Evolutionary conservation across 2,329 filamentous ascomycete species (phyloP), one percentile per base, ranked within the genome.

Genomic region (Mycocentrospora acerina): DNA sequence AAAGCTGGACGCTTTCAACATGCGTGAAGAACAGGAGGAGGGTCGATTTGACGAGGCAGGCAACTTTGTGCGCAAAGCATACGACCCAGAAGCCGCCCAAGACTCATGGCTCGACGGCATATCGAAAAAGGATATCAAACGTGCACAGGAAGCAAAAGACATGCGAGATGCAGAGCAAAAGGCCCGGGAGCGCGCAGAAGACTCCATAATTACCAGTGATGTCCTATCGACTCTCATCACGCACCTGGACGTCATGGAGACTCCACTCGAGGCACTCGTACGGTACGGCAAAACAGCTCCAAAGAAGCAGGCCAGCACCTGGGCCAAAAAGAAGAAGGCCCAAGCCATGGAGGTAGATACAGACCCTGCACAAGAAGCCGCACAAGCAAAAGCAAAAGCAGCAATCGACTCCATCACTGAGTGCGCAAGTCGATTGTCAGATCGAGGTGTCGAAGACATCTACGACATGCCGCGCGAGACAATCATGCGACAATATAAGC

Each of bases 1-100:
- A 2, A 88, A 93, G 64, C 78, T 98, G 5, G 93, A 97, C 66
- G 91, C 91, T 3, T 98, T 98, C 77, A 97, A 98, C 62, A 87
- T 98, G 77, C 83, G 81, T 42, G 74, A 80, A 10, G 93, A 98
- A 67, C 84, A 94, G 65, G 90, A 97, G 60, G 91, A 97, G 54
- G 93, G 93, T 1, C 79, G 83, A 9, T 98, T 96, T 58, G 93
- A 98, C 63, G 86, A 93, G 54, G 74, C 83, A 1, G 91, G 91
- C 8, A 98, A 97, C 66, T 98, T 83, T 64, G 82, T 98, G 29
- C 82, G 93, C 40, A 94, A 94, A 67, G 90, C 90, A 0, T 80
- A 73, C 7, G 93, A 98, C 57, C 88, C 89, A 1, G 90, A 97
- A 54, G 88, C 90, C 0, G 81, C 87, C 16, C 90, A 98, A 66